These are phyloP conservation scores for Bipolaris oryzae DNA, from an alignment of 2,329 filamentous ascomycete genomes.

Conservation along the genomic window DNA sequence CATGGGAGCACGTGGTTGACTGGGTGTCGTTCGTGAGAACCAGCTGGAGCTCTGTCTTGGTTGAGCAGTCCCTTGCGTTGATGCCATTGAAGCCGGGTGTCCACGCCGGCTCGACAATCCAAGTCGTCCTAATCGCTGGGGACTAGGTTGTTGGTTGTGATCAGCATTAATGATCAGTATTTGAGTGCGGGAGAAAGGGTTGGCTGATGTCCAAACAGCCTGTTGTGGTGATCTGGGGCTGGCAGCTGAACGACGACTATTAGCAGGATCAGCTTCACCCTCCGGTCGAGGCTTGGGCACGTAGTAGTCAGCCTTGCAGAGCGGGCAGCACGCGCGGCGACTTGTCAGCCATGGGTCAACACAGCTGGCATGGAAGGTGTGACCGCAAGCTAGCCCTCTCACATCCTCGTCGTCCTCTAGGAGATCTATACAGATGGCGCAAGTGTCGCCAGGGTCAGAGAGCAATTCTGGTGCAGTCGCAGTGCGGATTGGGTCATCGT, in stretches of 20 bases:
- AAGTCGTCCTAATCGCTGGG: conserved; percentile 32
- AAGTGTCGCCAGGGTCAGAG: conserved; percentile 84
- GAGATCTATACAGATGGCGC: conserved; percentile 93
- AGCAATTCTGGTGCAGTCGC: conserved; percentile 82
- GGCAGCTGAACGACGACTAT: conserved; percentile 38
- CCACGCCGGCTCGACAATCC: conserved; percentile 34
- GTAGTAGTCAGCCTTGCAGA: conserved; percentile 98
- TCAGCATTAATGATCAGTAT: conserved; percentile 33
- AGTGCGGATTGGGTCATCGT: conserved; percentile 80
- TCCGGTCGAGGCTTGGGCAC: conserved; percentile 84
- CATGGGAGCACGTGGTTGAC: conserved; percentile 18
- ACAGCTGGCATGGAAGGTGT: conserved; percentile 95
- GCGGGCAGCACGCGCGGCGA: conserved; percentile 90
- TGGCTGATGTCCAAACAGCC: conserved; percentile 40
- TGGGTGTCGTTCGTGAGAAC: conserved; percentile 29
- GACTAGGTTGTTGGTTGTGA: conserved; percentile 16
- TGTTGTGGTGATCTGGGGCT: conserved; percentile 43
- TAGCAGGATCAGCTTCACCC: conserved; percentile 47
- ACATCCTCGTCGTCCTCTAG: conserved; percentile 96
- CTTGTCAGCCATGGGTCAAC: conserved; percentile 97
- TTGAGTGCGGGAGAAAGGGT: conserved; percentile 43
- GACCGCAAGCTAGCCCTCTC: conserved; percentile 91
- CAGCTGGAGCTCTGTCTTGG: conserved; percentile 24
- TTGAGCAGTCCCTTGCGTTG: conserved; percentile 17
- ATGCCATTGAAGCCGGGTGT: conserved; percentile 18